These are phyloP conservation scores for Volvariella volvacea DNA, from an alignment of 1,284 basidiomycete species.

Conservation along the genomic window DNA sequence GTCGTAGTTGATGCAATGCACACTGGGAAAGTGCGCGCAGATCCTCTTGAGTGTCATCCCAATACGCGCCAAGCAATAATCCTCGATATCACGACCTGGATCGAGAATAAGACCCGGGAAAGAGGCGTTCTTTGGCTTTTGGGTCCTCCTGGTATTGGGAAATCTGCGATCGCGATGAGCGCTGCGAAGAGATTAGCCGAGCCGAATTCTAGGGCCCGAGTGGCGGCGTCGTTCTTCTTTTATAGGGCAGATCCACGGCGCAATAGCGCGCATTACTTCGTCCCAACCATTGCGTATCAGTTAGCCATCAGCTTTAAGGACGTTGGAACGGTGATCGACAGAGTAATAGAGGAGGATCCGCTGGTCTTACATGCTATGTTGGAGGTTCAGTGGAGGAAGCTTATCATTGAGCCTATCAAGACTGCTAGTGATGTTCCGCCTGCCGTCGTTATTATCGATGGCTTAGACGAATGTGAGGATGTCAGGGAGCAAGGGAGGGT, in stretches of 20 bases:
- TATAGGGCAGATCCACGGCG: neutral
- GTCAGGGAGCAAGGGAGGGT: neutral
- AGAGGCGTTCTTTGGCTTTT: neutral
- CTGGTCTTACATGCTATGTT: neutral
- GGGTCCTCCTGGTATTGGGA: neutral
- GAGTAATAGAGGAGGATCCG: neutral
- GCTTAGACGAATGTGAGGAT: neutral
- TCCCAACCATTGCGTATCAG: constrained; percentile 1
- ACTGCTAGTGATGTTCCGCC: neutral
- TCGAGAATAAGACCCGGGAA: neutral
- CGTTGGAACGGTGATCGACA: neutral
- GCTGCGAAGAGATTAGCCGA: neutral
- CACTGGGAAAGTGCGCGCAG: no score
- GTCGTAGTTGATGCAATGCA: no score
- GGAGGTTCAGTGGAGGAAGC: neutral
- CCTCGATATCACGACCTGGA: neutral
- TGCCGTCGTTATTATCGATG: neutral
- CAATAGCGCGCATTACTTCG: neutral
- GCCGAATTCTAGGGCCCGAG: neutral
- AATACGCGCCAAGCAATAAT: neutral
- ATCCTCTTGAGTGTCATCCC: neutral
- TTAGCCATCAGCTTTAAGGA: neutral
- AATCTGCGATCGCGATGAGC: neutral
- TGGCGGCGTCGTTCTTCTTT: neutral
- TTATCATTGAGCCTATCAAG: neutral